Conservation (phyloP, 2,329 filamentous ascomycete genomes). For the Lachnellula suecica region DNA sequence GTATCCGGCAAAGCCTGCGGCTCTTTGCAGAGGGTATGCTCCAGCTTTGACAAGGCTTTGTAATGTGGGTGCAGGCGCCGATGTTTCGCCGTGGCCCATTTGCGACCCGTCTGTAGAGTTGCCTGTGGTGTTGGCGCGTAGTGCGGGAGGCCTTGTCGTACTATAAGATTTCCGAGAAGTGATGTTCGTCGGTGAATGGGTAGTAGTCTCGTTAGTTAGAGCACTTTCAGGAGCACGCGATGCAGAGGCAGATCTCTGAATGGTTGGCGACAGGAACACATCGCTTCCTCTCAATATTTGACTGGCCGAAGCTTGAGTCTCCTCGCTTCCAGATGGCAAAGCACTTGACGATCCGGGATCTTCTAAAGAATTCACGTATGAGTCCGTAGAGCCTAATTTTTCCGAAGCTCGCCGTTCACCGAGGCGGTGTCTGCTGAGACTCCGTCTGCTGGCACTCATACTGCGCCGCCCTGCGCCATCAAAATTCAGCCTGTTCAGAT, state of each 20-base stretch:
- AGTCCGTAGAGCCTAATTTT: conserved; percentile 67
- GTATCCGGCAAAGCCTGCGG: conserved; percentile 79
- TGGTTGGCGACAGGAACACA: conserved; percentile 79
- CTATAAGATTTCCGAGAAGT: conserved; percentile 5
- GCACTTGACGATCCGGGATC: conserved; percentile 73
- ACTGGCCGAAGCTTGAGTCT: conserved; percentile 78
- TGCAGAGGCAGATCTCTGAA: conserved; percentile 47
- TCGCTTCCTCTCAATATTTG: conserved; percentile 87
- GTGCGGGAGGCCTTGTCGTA: conserved; percentile 9
- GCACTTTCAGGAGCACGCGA: conserved; percentile 16
- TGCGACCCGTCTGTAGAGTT: conserved; percentile 22
- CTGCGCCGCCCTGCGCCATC: conserved; percentile 55
- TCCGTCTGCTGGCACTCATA: conserved; percentile 58
- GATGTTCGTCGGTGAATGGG: conserved; percentile 22
- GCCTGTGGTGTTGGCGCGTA: conserved; percentile 25
- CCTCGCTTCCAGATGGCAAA: conserved; percentile 68
- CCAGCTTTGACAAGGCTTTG: conserved; percentile 62
- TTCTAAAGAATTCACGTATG: conserved; percentile 71
- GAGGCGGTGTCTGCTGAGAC: conserved; percentile 47
- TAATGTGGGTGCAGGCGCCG: conserved; percentile 49
- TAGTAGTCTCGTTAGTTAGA: conserved; percentile 11
- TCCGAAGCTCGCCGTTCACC: conserved; percentile 51
- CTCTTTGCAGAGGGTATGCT: conserved; percentile 78
- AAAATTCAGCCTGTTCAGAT: conserved; percentile 44
- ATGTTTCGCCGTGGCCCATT: conserved; percentile 28